A percentile compares a stretch with the other conserved stretches of the same genome.
These are phyloP conservation scores for Globisporangium viniferum DNA, from an alignment of 352 stramenopile genomes.

Conservation along the genomic window DNA sequence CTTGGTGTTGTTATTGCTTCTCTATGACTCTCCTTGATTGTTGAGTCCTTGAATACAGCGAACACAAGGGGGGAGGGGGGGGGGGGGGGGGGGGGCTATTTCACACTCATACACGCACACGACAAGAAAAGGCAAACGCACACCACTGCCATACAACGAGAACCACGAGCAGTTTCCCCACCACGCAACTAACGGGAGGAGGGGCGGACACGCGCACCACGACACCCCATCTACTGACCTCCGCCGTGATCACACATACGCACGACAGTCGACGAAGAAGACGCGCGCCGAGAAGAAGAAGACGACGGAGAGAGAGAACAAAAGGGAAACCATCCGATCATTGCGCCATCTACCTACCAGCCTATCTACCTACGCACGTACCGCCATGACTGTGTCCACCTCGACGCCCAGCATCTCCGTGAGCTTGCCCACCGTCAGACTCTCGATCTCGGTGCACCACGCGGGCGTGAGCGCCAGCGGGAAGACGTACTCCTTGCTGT, in stretches of 20 bases:
- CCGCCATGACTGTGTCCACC: slow-evolving; percentile 84
- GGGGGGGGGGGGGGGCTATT: neutral
- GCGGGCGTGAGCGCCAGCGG: slow-evolving; percentile 46
- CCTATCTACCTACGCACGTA: slow-evolving; percentile 26
- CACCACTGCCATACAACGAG: slow-evolving; percentile 17
- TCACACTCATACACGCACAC: slow-evolving; percentile 6
- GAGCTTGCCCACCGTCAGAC: slow-evolving; percentile 48
- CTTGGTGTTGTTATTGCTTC: neutral
- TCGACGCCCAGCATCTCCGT: slow-evolving; percentile 80
- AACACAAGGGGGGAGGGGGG: neutral
- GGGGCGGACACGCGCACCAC: neutral
- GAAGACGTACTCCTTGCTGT: slow-evolving; percentile 58
- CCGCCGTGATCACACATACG: neutral
- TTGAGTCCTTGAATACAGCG: neutral
- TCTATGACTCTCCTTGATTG: neutral
- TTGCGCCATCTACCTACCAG: neutral
- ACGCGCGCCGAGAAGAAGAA: neutral
- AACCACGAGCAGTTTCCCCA: slow-evolving; percentile 8
- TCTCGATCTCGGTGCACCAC: slow-evolving; percentile 59
- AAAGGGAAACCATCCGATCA: neutral
- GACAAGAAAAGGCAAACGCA: slow-evolving; percentile 2
- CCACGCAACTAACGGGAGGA: neutral
- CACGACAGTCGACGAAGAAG: slow-evolving; percentile 6
- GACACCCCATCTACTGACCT: neutral
- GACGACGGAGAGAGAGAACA: neutral